These are phyloP conservation scores for Xylaria multiplex DNA, from an alignment of 2,329 filamentous ascomycete species.

Conservation along the genomic window DNA sequence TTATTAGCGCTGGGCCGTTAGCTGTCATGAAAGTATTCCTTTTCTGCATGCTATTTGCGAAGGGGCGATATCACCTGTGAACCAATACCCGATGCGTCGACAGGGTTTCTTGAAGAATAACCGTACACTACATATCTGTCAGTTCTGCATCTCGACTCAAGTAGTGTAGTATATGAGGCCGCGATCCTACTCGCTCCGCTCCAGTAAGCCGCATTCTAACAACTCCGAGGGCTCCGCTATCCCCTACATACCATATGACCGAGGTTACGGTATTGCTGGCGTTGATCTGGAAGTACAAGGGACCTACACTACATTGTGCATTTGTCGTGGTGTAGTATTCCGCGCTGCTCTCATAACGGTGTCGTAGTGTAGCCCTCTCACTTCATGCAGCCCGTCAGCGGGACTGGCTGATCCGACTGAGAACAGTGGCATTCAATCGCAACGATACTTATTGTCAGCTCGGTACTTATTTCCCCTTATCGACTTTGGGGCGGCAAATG, in stretches of 20 bases:
- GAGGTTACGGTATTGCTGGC: constrained; percentile 8
- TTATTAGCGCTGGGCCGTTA: constrained; percentile 14
- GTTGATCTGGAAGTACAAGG: constrained; percentile 2
- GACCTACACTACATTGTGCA: too few relatives aligned
- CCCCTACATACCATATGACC: neutral
- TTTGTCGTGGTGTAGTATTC: constrained; percentile 7
- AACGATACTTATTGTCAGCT: constrained; percentile 8
- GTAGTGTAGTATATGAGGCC: neutral
- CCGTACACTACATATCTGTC: constrained; percentile 6
- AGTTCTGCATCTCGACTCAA: constrained; percentile 6
- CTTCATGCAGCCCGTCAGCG: constrained; percentile 3
- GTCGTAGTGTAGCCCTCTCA: constrained; percentile 17
- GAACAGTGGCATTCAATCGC: neutral
- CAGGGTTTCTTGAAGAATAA: too few relatives aligned
- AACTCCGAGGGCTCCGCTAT: constrained; percentile 18
- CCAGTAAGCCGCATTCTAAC: constrained; percentile 28
- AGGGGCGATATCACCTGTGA: neutral
- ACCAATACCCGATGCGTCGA: neutral
- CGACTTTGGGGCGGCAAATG: neutral
- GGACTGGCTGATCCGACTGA: constrained; percentile 19
- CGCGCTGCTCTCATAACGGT: constrained; percentile 11
- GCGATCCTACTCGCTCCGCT: constrained; percentile 10
- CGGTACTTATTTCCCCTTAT: neutral
- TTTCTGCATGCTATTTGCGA: constrained; percentile 17
- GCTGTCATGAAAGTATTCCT: constrained; percentile 8